These are phyloP conservation scores for Hyaloscypha variabilis DNA, from an alignment of 495 filamentous ascomycete species.

Conservation along the genomic window DNA sequence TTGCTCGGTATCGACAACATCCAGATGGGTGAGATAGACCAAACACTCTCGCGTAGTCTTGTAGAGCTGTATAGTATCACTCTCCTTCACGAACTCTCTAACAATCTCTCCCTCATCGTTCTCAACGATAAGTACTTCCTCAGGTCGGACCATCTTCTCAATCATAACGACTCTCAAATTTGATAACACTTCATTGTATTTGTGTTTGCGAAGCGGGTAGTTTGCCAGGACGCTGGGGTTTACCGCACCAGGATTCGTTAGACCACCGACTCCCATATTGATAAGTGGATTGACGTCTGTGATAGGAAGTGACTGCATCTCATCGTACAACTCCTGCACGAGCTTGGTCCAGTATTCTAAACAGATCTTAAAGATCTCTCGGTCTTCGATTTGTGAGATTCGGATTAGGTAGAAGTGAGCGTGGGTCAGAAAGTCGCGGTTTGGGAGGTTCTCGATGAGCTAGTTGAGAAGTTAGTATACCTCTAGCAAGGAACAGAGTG, in stretches of 20 bases:
- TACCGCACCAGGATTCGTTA: constrained; percentile 78
- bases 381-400: constrained; percentile 97
- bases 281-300: constrained; percentile 88
- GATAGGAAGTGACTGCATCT: constrained; percentile 94
- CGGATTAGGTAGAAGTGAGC: constrained; percentile 97
- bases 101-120: constrained; percentile 99
- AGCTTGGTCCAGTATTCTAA: constrained; percentile 99
- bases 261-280: constrained; percentile 69
- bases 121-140: constrained; percentile 98
- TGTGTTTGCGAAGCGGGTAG: constrained; percentile 94
- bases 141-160: constrained; percentile 97
- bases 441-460: constrained; percentile 94
- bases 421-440: constrained; percentile 90
- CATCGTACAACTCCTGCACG: constrained; percentile 97
- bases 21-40: constrained; percentile 96
- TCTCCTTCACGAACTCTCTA: constrained; percentile 98
- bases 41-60: constrained; percentile 98
- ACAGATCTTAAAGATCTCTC: constrained; percentile 99
- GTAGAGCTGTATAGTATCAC: constrained; percentile 98
- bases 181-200: constrained; percentile 90
- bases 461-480: constrained; percentile 41
- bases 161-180: constrained; percentile 98
- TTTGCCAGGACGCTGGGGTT: constrained; percentile 80
- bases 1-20: constrained; percentile 94
- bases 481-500: neutral